A percentile compares a stretch with the other conserved stretches of the same genome.
These are phyloP conservation scores for Tuctoria greenei DNA, from an alignment of 176 grass and related monocot genomes.

Conservation along the genomic window DNA sequence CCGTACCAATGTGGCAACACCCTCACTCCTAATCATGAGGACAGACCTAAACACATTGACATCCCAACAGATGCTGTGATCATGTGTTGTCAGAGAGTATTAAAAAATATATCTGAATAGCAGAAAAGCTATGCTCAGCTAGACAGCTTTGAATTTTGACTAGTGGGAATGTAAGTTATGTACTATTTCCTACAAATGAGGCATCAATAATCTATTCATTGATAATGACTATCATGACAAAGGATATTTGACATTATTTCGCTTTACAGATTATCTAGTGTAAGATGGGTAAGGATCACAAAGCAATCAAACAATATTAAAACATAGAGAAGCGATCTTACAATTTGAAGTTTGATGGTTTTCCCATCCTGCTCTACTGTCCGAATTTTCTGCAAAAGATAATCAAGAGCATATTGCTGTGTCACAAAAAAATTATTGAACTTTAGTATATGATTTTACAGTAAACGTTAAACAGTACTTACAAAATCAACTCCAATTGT, in stretches of 20 bases:
- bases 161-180: too few species aligned
- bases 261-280: not conserved
- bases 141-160: not conserved
- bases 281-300: conserved; percentile 18
- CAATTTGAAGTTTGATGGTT: conserved; percentile 85
- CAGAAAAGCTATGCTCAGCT: not conserved
- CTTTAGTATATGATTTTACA: not conserved
- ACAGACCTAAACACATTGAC: not conserved
- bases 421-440: not conserved
- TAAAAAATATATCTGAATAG: not conserved
- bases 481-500: conserved; percentile 81
- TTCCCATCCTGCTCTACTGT: conserved; percentile 89
- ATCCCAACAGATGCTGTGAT: not conserved
- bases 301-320: not conserved
- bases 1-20: not conserved
- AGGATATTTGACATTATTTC: not conserved
- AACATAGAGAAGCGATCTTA: conserved; percentile 35
- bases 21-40: not conserved
- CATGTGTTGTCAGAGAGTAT: not conserved
- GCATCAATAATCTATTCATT: not conserved
- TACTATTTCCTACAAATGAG: too few species aligned
- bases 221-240: not conserved
- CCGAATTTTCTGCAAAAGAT: conserved; percentile 62
- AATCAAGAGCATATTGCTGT: conserved; percentile 1
- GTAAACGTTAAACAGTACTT: conserved; percentile 20